A percentile compares a stretch with the other conserved stretches of the same genome.
These are phyloP conservation scores for Draba incana DNA, from an alignment of 345 rosid species.

Conservation along the genomic window DNA sequence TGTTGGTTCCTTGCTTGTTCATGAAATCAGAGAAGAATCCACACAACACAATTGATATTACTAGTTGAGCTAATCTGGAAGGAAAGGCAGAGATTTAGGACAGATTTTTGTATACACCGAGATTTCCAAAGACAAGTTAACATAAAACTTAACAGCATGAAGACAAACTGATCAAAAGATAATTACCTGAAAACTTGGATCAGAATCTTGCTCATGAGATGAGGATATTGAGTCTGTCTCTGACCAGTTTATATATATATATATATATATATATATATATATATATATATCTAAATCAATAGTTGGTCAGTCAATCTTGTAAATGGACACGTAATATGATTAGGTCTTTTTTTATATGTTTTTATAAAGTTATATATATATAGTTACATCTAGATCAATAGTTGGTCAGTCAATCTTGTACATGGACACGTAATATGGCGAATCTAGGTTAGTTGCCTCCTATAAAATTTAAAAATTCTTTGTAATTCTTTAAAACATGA, in stretches of 20 bases:
- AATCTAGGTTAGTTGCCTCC: no score
- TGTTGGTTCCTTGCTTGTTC: not conserved
- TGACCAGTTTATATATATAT: no score
- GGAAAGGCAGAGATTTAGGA: no score
- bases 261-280: no score
- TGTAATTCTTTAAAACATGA: no score
- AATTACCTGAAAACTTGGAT: slow-evolving; percentile 1
- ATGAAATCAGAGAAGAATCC: slow-evolving; percentile 9
- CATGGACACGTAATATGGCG: slow-evolving; percentile 1
- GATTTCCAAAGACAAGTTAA: no score
- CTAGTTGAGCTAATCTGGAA: not conserved
- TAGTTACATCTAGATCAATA: not conserved
- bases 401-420: slow-evolving; percentile 5
- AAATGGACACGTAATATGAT: slow-evolving; percentile 4
- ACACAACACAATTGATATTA: slow-evolving; percentile 26
- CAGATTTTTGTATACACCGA: no score
- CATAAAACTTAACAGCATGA: not conserved
- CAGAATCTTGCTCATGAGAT: not conserved
- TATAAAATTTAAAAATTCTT: no score
- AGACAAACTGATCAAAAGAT: not conserved
- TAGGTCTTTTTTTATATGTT: slow-evolving; percentile 18
- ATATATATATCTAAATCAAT: not conserved
- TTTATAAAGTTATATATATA: no score
- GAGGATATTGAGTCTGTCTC: slow-evolving; percentile 9
- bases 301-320: slow-evolving; percentile 4